Evolutionary conservation across 164 flowering plant species (phyloP), one percentile per base, ranked within the genome.

Genomic region (Liquidambar formosana): DNA sequence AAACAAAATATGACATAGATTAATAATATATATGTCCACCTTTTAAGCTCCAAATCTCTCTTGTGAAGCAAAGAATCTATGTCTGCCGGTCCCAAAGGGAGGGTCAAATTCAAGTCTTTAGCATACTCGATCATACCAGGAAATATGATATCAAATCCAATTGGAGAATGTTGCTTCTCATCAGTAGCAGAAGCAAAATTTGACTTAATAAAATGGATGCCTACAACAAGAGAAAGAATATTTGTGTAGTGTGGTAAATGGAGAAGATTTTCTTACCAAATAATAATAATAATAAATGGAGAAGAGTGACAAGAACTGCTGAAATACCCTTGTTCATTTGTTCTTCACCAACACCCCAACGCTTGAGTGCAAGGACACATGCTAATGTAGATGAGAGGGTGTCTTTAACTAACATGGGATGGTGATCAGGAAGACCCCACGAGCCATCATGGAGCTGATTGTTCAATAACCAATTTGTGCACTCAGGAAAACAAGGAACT

Each of bases 361-460:
- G 77, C 65, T 83, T 89, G 25, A 95, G 89, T 19, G 97, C 94
- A 79, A 95, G 86, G n/a, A 88, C 67, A 69, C 87, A 89, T 25
- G 97, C 93, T 66, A 93, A 82, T 13, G 99, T 89, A 11, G 92
- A 89, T 2, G 85, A 85, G 4, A 92, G 75, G 45, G 82, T 68
- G 52, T 91, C 97, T 78, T 86, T 91, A n/a, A 78, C 65, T 51
- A 89, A 68, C 49, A 70, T 60, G 19, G 78, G 77, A 71, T 84
- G 80, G 21, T 68, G 79, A 71, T 79, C 67, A 63, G 79, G 77
- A 76, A 81, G 79, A 68, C 85, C 87, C 97, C 97, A 93, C 18
- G 99, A 94, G 26, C 99, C 99, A 79, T 94, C 88, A 44, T 41
- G 23, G 28, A 80, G 82, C 75, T 94, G 99, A 78, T 91, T 91